Percentiles rank a stretch among this genome's conserved stretches.
Conservation (phyloP, 1,284 basidiomycete species). For the Puccinia triticina region DNA sequence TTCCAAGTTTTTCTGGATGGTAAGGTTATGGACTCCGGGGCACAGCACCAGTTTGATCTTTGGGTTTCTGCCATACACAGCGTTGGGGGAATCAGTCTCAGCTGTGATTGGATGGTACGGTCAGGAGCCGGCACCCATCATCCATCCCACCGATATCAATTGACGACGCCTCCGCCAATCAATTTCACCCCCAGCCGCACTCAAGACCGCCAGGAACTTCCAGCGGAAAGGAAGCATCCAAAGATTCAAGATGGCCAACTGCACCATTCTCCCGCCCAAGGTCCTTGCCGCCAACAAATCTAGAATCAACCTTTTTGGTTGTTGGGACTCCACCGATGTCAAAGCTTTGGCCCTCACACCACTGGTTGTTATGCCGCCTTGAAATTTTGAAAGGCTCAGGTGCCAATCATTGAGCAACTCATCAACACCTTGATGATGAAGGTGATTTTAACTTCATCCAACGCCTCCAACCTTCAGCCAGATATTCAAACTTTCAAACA, state of each 20-base stretch:
- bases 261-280: conserved; percentile 36
- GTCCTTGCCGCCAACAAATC: conserved; percentile 42
- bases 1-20: too few species aligned
- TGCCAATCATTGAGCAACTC: conserved; percentile 99
- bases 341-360: conserved; percentile 90
- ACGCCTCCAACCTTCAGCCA: background rate
- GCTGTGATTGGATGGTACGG: too few species aligned
- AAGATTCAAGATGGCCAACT: conserved; percentile 31
- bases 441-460: background rate
- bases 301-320: conserved; percentile 46
- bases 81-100: too few species aligned
- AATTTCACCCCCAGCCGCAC: background rate
- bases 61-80: too few species aligned
- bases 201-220: background rate
- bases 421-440: conserved; percentile 80
- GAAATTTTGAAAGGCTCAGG: conserved; percentile 99
- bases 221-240: background rate
- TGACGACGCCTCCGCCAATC: background rate
- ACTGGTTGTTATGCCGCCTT: conserved; percentile 99
- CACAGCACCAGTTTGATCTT: too few species aligned
- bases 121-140: too few species aligned
- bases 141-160: too few species aligned
- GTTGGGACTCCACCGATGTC: conserved; percentile 62
- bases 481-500: background rate
- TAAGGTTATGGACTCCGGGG: too few species aligned